These are phyloP conservation scores for Yamadazyma laniorum DNA, from an alignment of 805 yeast species.

Conservation along the genomic window DNA sequence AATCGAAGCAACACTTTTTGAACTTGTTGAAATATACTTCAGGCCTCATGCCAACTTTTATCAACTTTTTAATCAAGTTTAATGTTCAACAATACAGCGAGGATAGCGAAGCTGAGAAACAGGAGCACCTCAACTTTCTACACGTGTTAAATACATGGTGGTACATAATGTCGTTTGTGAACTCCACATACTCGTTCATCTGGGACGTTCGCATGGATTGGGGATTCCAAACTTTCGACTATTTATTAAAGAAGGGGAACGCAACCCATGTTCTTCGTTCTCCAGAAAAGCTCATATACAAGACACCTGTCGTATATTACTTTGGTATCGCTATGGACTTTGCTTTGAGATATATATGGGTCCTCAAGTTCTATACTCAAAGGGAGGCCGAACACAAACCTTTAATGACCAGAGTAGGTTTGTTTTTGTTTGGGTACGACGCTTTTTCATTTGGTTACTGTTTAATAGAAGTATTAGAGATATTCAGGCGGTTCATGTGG, in stretches of 20 bases:
- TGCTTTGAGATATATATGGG: conserved; percentile 73
- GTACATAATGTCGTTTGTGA: conserved; percentile 49
- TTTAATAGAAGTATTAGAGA: conserved; percentile 67
- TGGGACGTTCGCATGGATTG: conserved; percentile 95
- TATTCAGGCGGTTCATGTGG: conserved; percentile 88
- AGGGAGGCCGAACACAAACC: conserved; percentile 22
- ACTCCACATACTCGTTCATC: conserved; percentile 72
- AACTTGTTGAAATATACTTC: conserved; percentile 77
- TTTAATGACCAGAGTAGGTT: conserved; percentile 19
- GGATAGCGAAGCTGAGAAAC: conserved; percentile 13
- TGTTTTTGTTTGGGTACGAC: conserved; percentile 38
- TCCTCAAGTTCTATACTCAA: conserved; percentile 49
- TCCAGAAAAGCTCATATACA: conserved; percentile 18
- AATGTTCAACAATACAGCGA: conserved; percentile 11
- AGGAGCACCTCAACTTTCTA: conserved; percentile 15
- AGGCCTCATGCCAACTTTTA: conserved; percentile 43
- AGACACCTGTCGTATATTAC: conserved; percentile 42
- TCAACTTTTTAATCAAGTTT: conserved; percentile 25
- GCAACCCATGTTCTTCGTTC: conserved; percentile 16
- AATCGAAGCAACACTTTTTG: conserved; percentile 54
- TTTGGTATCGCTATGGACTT: conserved; percentile 61
- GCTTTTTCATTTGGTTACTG: conserved; percentile 57
- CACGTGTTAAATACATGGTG: conserved; percentile 35
- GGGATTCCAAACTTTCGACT: conserved; percentile 60
- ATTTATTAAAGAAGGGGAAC: conserved; percentile 16